These are phyloP conservation scores for Aureobasidium sp. DNA, from an alignment of 2,329 filamentous ascomycete genomes.

Conservation along the genomic window DNA sequence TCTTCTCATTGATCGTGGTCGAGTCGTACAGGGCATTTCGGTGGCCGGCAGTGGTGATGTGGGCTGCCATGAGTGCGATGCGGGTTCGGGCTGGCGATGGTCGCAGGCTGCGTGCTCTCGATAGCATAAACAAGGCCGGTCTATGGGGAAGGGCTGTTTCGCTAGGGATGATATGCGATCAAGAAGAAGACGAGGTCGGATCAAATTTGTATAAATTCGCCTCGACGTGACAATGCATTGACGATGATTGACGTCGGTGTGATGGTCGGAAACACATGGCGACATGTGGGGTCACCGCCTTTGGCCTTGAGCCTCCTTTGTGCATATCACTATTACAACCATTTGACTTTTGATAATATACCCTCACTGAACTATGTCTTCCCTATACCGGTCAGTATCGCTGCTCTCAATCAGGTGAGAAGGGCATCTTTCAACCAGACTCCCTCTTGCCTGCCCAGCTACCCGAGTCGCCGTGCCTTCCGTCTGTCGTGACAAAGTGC, in stretches of 20 bases:
- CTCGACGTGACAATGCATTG: background rate
- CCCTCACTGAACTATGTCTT: background rate
- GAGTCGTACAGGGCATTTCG: conserved; percentile 17
- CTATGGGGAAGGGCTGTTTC: background rate
- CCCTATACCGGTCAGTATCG: too few species aligned
- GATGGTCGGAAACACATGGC: background rate
- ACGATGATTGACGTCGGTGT: background rate
- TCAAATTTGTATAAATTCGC: background rate
- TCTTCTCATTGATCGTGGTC: conserved; percentile 19
- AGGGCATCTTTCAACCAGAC: background rate
- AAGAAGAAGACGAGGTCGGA: background rate
- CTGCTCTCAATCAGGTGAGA: too few species aligned
- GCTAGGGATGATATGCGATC: background rate
- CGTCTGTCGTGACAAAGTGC: background rate
- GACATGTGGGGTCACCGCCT: conserved; percentile 7
- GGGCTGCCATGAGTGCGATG: conserved; percentile 36
- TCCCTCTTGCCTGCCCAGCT: background rate
- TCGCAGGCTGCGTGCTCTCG: conserved; percentile 4
- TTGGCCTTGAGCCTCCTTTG: background rate
- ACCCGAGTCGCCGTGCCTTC: background rate
- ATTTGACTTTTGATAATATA: background rate
- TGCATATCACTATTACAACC: background rate
- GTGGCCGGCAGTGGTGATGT: conserved; percentile 24
- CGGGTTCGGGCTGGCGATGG: conserved; percentile 17
- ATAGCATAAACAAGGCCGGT: conserved; percentile 5